Evolutionary conservation across 2,329 filamentous ascomycete species (phyloP).

Genomic region (Grosmannia serpens): DNA sequence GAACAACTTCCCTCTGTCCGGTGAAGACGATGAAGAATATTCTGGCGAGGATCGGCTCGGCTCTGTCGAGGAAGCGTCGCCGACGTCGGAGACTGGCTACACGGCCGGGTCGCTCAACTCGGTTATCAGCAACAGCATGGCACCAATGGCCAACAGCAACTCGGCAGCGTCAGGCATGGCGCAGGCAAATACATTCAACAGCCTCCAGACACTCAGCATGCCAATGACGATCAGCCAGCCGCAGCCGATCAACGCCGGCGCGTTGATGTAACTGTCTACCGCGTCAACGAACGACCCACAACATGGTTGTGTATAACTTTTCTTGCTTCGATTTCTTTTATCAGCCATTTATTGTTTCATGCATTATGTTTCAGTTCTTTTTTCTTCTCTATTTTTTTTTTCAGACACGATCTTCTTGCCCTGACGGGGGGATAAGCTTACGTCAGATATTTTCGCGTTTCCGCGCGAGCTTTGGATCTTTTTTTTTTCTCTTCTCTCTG

Average conservation of each 20-base stretch:
- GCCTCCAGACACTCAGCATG: constrained; percentile 50
- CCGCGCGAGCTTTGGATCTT: neutral
- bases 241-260: constrained; percentile 25
- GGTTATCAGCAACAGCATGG: constrained; percentile 21
- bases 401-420: neutral
- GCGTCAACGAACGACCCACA: neutral
- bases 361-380: neutral
- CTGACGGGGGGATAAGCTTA: neutral
- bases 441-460: neutral
- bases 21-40: constrained; percentile 76
- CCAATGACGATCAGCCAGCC: constrained; percentile 52
- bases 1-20: constrained; percentile 50
- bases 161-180: constrained; percentile 17
- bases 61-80: constrained; percentile 67
- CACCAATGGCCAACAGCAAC: constrained; percentile 13
- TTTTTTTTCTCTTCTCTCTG: neutral
- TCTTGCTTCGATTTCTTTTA: neutral
- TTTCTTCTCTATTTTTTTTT: neutral
- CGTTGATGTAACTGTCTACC: constrained; percentile 25
- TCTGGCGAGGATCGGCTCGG: constrained; percentile 76
- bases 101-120: constrained; percentile 39
- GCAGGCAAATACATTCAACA: constrained; percentile 36
- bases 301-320: neutral
- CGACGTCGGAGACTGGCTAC: constrained; percentile 58
- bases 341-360: neutral